Evolutionary conservation across 1,139 yeast species (phyloP), one percentile per base, ranked within the genome.

Genomic region (Dujonia santamariae): DNA sequence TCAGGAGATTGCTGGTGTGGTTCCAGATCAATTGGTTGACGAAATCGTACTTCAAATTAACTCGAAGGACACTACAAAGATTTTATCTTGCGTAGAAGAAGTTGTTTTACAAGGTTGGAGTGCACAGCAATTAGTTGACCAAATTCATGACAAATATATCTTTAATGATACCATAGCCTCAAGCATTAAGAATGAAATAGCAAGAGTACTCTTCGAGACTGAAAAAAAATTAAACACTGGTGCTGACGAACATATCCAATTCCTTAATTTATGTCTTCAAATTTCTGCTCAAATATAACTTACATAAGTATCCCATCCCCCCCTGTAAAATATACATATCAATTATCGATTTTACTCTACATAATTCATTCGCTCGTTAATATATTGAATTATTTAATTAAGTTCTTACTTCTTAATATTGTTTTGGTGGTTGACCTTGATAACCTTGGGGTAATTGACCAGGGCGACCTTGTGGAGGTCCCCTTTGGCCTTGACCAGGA

Each of bases 161-260:
- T 57, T 75, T 34, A 80, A 78, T 47, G 85, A 80, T 43, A 45
- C 63, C 1, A 61, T 81, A 31, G 57, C 67, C 13, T 69, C 83
- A 1, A 46, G 53, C 2, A 76, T 77, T 39, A 92, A 92, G 54
- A 85, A 79, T 49, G 51, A 62, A 30, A 75, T 87, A 11, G 72
- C 96, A 0, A 61, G 67, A 53, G 59, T 77, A 3, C 60, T 94
- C 26, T 86, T 90, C 44, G 83, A 81, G 31, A 72, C 88, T 0
- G 98, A 94, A 54, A 72, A 77, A 36, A 71, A 80, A 39, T 64
- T 94, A 40, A 75, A 80, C 36, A 87, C 80, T 51, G 98, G 99
- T 12, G 78, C 96, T 3, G 95, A 88, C 52, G 99, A 94, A 54
- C 90, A 85, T 41, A 63, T 94, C 24, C 96, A 87, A 50, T 55